Conservation (phyloP, 352 stramenopile species). For the Phytophthora pistaciae region DNA sequence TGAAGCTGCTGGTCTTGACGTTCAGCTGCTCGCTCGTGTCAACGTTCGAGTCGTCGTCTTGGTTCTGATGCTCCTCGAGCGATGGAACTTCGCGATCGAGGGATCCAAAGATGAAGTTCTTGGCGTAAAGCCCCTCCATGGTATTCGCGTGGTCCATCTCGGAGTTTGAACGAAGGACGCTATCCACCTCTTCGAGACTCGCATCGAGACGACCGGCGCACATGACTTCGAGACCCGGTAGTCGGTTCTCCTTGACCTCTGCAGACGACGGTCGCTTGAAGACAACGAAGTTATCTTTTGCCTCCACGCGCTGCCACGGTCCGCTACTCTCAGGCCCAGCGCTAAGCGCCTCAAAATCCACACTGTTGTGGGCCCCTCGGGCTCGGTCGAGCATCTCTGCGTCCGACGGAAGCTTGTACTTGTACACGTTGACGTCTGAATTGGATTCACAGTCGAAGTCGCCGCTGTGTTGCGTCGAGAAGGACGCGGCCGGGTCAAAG, state of each 20-base stretch:
- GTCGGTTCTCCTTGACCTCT: background rate
- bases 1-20: constrained; percentile 41
- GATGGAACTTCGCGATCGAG: constrained; percentile 21
- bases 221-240: constrained; percentile 29
- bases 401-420: constrained; percentile 19
- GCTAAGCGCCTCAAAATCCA: constrained; percentile 19
- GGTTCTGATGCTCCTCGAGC: background rate
- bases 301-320: constrained; percentile 23
- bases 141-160: constrained; percentile 22
- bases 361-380: constrained; percentile 10
- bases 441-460: constrained; percentile 1
- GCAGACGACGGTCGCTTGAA: constrained; percentile 9
- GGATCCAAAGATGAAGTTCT: constrained; percentile 39
- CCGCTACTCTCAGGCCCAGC: constrained; percentile 15
- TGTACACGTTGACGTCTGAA: background rate
- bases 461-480: constrained; percentile 6
- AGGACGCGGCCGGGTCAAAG: background rate
- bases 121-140: constrained; percentile 40
- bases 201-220: constrained; percentile 26
- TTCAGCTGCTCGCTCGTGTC: constrained; percentile 19
- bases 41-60: constrained; percentile 1
- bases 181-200: constrained; percentile 32
- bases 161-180: constrained; percentile 17
- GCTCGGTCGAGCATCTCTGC: constrained; percentile 19
- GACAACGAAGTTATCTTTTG: constrained; percentile 14